These are phyloP conservation scores for Ichthyophthirius multifiliis DNA, from an alignment of 169 alveolate genomes.

Conservation along the genomic window DNA sequence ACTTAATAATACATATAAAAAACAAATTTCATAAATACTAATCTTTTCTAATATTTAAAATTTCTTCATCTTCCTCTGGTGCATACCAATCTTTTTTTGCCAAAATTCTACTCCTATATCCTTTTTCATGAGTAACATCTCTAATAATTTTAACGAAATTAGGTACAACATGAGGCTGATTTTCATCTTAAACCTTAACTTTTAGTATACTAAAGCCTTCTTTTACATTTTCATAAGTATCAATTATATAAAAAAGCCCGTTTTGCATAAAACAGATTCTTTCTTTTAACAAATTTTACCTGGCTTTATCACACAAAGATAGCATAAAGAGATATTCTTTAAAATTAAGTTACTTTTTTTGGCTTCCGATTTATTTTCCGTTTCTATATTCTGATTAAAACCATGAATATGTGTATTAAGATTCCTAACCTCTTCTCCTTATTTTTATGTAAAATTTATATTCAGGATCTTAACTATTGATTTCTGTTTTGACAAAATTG, in stretches of 20 bases:
- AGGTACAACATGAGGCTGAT: neutral
- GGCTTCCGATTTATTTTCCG: neutral
- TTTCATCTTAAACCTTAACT: neutral
- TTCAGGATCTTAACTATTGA: neutral
- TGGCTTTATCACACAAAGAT: neutral
- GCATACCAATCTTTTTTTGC: conserved; percentile 16
- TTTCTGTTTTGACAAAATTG: neutral
- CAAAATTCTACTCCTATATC: neutral
- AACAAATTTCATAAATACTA: no score
- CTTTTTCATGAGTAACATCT: conserved; percentile 12
- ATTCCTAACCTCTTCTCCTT: neutral
- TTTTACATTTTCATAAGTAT: neutral
- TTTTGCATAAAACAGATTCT: conserved; percentile 6
- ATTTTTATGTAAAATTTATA: neutral
- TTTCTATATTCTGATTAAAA: neutral
- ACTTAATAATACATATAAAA: no score
- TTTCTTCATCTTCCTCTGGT: conserved; percentile 8
- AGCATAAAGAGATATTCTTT: neutral
- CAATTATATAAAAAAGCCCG: neutral
- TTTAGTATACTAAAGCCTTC: neutral
- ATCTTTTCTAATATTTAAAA: neutral
- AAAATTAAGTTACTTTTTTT: neutral
- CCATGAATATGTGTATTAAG: neutral
- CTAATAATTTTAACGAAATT: neutral
- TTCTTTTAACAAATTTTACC: neutral